A percentile compares a stretch with the other conserved stretches of the same genome.
phyloP scores from a whole-genome alignment of 192 early-diverging fungal genomes.

The Coemansia sp. region DNA sequence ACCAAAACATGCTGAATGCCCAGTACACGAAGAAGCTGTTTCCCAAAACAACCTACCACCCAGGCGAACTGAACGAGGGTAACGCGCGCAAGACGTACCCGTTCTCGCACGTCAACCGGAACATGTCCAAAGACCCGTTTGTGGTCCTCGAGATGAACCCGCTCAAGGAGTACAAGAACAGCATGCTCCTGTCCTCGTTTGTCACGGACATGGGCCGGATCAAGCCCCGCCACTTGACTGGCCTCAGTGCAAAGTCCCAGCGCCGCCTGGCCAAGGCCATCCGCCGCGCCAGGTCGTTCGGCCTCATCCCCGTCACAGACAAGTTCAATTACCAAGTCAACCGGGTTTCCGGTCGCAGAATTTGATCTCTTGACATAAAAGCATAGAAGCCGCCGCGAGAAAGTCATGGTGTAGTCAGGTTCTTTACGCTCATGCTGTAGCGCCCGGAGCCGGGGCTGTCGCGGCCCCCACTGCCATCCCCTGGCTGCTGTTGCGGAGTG shows the following conservation, averaged over 20 bases:
- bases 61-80: conserved; percentile 25
- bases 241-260: conserved; percentile 57
- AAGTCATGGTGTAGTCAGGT: conserved; percentile 38
- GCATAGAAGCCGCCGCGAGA: too few species aligned
- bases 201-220: conserved; percentile 59
- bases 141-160: conserved; percentile 33
- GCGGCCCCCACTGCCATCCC: conserved; percentile 2
- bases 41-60: conserved; percentile 21
- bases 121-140: conserved; percentile 26
- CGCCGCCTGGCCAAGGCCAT: conserved; percentile 57
- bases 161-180: conserved; percentile 51
- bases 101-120: not conserved
- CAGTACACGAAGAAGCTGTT: conserved; percentile 6
- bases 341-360: conserved; percentile 4
- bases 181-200: conserved; percentile 50
- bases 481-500: conserved; percentile 9
- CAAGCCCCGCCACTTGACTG: conserved; percentile 54
- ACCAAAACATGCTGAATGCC: conserved; percentile 10
- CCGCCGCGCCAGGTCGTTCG: conserved; percentile 56
- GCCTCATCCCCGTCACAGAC: conserved; percentile 45
- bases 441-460: conserved; percentile 13
- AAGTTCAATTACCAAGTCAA: conserved; percentile 5
- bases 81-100: not conserved
- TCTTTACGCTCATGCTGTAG: conserved; percentile 46
- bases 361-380: too few species aligned